These are phyloP conservation scores for Ophiostoma tasmaniense DNA, from an alignment of 2,329 filamentous ascomycete species.

Conservation along the genomic window DNA sequence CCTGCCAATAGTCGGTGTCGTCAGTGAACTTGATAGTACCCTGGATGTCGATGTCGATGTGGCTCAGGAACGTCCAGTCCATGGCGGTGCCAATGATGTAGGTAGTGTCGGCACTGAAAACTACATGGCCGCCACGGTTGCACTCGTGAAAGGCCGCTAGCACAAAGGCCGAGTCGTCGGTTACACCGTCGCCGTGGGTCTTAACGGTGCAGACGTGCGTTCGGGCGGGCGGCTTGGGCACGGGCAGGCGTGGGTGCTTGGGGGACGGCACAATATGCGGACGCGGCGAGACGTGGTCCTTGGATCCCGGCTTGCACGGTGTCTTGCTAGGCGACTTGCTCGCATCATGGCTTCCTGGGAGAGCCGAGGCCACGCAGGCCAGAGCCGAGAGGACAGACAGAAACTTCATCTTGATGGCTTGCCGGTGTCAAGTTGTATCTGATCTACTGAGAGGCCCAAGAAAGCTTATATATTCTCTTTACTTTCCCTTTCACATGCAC, in stretches of 20 bases:
- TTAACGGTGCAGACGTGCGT: slow-evolving; percentile 47
- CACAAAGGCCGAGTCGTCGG: slow-evolving; percentile 36
- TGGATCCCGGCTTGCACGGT: neutral
- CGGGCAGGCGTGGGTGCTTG: slow-evolving; percentile 23
- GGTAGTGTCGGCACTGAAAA: slow-evolving; percentile 39
- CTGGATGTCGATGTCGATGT: slow-evolving; percentile 41
- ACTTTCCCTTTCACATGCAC: neutral
- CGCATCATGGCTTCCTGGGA: neutral
- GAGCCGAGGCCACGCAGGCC: slow-evolving; percentile 7
- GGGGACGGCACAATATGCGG: slow-evolving; percentile 22
- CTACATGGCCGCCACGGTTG: slow-evolving; percentile 53
- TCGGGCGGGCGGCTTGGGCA: slow-evolving; percentile 24
- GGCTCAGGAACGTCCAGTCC: slow-evolving; percentile 46
- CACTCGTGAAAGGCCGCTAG: slow-evolving; percentile 47
- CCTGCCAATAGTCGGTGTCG: slow-evolving; percentile 60
- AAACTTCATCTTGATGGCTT: slow-evolving; percentile 7
- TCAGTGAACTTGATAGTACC: slow-evolving; percentile 50
- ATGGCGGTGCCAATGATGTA: slow-evolving; percentile 50
- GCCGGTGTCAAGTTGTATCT: neutral
- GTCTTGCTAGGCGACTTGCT: neutral
- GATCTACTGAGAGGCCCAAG: neutral
- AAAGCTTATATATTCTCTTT: neutral
- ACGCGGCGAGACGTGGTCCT: slow-evolving; percentile 18
- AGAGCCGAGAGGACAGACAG: neutral
- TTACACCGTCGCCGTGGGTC: slow-evolving; percentile 37